Evolutionary conservation across 1,284 basidiomycete genomes (phyloP), one percentile per base, ranked within the genome.

Genomic region (Leccinum pachyderme): DNA sequence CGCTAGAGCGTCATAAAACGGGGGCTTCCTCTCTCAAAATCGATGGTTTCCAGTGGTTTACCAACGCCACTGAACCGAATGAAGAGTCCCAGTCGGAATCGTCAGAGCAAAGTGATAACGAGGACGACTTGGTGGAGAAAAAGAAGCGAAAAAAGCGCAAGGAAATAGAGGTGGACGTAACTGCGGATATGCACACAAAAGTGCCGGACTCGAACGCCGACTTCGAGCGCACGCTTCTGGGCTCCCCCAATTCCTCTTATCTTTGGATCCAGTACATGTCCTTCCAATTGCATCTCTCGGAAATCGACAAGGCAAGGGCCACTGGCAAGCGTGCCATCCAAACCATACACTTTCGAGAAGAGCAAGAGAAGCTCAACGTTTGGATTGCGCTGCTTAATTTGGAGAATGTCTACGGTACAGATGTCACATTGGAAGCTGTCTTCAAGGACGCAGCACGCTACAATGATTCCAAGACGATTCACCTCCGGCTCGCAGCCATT

Each of bases 251-350:
- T 72, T 98, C 94, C 12, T 99, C 98, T 0, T 98, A 89, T 75
- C 81, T 99, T 41, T 99, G 97, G 97, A 90, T 99, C 59, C 96
- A 98, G 72, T 99, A 96, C 73, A 98, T 99, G 93, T 96, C 95
- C 5, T 97, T 98, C 83, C 93, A 96, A 62, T 79, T 99, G 5
- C 93, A 95, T 63, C 83, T 99, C 13, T 94, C 95, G 44, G 96
- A 99, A 73, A 80, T 98, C 45, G 94, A 95, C 64, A 95, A 95
- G 73, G 97, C 96, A 13, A 84, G 95, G 35, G 84, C 89, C 67
- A 88, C 95, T 48, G 96, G 87, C 15, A 81, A 84, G 52, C 86
- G 93, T 29, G 97, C 95, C 4, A 77, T 97, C 58, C 80, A 86
- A 65, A 88, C 88, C 13, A 99, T 99, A 75, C 89, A 83, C 68